phyloP scores from a whole-genome alignment of 1,139 yeast species.

The Debaryomyces subglobosus region DNA sequence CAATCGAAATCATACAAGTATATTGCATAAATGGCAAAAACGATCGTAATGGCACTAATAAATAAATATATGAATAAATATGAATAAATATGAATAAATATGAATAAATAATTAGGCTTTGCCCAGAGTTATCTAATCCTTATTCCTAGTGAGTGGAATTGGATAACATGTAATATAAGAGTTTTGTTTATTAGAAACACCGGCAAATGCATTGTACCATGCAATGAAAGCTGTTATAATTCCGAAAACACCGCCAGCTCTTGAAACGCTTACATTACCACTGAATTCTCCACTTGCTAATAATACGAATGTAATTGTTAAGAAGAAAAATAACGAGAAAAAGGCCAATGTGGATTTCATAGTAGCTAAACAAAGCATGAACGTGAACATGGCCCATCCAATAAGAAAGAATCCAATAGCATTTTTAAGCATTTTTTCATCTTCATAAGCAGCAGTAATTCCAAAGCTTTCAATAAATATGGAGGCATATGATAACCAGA shows the following conservation, averaged over 20 bases:
- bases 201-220: conserved; percentile 53
- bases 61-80: not conserved
- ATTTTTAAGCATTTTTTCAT: conserved; percentile 45
- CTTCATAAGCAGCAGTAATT: conserved; percentile 52
- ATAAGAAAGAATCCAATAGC: conserved; percentile 62
- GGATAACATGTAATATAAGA: conserved; percentile 38
- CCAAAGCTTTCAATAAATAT: conserved; percentile 60
- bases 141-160: conserved; percentile 31
- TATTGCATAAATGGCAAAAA: no score
- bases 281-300: conserved; percentile 60
- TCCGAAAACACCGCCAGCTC: conserved; percentile 77
- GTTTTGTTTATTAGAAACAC: conserved; percentile 30
- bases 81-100: not conserved
- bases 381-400: conserved; percentile 71
- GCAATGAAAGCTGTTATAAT: conserved; percentile 62
- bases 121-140: not conserved
- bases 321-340: conserved; percentile 52
- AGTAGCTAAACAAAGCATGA: conserved; percentile 58
- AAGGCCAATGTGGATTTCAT: conserved; percentile 68
- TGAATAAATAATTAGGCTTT: not conserved
- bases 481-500: conserved; percentile 71
- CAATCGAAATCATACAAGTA: not conserved
- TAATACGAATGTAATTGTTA: conserved; percentile 58
- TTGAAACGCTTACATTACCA: conserved; percentile 45
- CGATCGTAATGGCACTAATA: not conserved